phyloP scores from a whole-genome alignment of 2,329 filamentous ascomycete genomes.

The Penicillium sp. region DNA sequence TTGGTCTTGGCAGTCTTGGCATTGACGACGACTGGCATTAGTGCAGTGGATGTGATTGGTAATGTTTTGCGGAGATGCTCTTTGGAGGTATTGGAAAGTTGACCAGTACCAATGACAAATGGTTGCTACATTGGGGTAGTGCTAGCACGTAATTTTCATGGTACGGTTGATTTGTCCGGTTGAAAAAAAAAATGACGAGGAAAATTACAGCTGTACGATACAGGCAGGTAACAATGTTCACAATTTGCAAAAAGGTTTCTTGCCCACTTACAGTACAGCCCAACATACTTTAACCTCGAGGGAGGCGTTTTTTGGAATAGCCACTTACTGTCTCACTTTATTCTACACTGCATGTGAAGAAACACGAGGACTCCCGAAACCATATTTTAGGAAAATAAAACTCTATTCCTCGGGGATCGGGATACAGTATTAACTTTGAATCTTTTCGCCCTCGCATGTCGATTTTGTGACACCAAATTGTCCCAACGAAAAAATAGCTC shows the following conservation, averaged over 20 bases:
- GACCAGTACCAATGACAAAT: constrained; percentile 9
- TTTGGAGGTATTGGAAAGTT: background rate
- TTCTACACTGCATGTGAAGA: background rate
- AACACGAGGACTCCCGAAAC: constrained; percentile 8
- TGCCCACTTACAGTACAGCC: background rate
- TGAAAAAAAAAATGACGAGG: background rate
- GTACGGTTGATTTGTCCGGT: background rate
- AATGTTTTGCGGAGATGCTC: constrained; percentile 16
- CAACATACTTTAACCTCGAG: background rate
- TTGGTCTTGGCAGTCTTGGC: constrained; percentile 13
- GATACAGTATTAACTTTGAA: background rate
- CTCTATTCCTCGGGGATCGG: background rate
- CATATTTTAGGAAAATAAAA: background rate
- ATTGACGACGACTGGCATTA: background rate
- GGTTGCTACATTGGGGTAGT: background rate
- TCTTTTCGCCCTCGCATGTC: constrained; percentile 16
- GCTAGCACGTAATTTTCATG: background rate
- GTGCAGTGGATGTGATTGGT: constrained; percentile 13
- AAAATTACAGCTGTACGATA: background rate
- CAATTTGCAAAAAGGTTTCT: background rate
- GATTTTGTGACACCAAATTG: background rate
- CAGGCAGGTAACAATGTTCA: background rate
- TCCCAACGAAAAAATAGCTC: background rate
- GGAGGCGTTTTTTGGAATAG: background rate
- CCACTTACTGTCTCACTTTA: background rate